Conservation (phyloP, 2,329 filamentous ascomycete genomes). For the Neurospora sp. region DNA sequence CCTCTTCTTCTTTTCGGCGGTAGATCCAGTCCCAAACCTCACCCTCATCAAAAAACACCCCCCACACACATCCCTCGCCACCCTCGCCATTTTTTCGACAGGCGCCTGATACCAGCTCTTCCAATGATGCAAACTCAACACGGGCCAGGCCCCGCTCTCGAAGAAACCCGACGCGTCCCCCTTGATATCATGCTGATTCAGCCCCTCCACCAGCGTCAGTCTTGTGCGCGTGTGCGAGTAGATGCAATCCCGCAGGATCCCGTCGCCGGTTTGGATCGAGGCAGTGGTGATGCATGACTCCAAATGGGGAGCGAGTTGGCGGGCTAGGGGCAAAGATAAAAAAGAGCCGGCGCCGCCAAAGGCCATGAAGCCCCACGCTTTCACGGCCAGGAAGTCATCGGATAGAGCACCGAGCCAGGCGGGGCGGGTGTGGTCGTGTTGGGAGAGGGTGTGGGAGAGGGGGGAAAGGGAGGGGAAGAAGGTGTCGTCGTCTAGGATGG, state of each 20-base stretch:
- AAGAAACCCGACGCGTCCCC: constrained; percentile 50
- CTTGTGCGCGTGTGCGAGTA: constrained; percentile 42
- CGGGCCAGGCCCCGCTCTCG: constrained; percentile 42
- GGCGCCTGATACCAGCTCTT: constrained; percentile 48
- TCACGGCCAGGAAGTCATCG: constrained; percentile 43
- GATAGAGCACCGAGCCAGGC: constrained; percentile 48
- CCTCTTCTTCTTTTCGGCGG: not conserved
- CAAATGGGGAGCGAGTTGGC: constrained; percentile 35
- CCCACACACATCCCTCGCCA: constrained; percentile 40
- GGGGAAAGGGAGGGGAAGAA: constrained; percentile 48
- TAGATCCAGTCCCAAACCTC: constrained; percentile 27
- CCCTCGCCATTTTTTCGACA: constrained; percentile 38
- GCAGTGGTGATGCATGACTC: constrained; percentile 38
- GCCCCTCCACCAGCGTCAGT: constrained; percentile 43
- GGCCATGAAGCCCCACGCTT: constrained; percentile 46
- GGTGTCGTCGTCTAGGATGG: constrained; percentile 53
- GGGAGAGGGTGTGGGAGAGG: constrained; percentile 35
- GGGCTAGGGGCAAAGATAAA: constrained; percentile 42
- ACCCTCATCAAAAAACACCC: constrained; percentile 50
- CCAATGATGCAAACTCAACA: constrained; percentile 52
- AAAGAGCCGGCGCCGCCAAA: constrained; percentile 54
- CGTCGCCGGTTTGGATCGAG: constrained; percentile 38
- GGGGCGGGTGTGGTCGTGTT: constrained; percentile 38
- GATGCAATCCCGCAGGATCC: constrained; percentile 47
- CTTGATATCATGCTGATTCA: constrained; percentile 48